phyloP scores from a whole-genome alignment of 1,284 basidiomycete genomes.

The Macrocybe sp. region DNA sequence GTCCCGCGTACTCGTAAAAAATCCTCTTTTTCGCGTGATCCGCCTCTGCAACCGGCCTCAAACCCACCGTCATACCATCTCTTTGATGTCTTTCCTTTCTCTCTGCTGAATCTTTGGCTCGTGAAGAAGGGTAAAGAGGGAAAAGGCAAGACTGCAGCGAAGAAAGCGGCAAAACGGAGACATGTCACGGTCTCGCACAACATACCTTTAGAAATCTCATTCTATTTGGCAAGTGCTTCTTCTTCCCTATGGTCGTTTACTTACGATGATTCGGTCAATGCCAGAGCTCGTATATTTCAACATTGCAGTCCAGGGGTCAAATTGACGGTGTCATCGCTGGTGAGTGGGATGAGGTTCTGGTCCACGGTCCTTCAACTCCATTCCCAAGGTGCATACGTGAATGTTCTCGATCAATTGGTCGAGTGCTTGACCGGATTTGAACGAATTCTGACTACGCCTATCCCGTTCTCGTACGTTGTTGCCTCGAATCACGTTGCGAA shows the following conservation, averaged over 20 bases:
- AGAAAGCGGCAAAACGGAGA: constrained; percentile 43
- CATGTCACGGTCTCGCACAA: constrained; percentile 53
- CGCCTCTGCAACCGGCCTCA: constrained; percentile 45
- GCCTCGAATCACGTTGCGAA: constrained; percentile 3
- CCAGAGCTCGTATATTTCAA: constrained; percentile 62
- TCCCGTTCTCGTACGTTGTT: constrained; percentile 64
- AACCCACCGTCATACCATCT: constrained; percentile 60
- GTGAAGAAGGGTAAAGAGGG: constrained; percentile 42
- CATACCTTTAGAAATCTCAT: constrained; percentile 67
- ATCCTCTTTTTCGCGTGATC: constrained; percentile 9
- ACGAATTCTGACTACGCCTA: constrained; percentile 74
- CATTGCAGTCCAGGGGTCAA: constrained; percentile 53
- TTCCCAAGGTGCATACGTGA: no score
- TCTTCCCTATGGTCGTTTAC: neutral
- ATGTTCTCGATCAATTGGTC: constrained; percentile 47
- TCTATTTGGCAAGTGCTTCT: constrained; percentile 56
- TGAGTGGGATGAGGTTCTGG: no score
- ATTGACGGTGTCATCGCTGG: constrained; percentile 35
- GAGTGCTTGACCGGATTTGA: constrained; percentile 71
- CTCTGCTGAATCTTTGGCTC: constrained; percentile 47
- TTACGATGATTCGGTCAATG: neutral
- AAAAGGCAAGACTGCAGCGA: constrained; percentile 55
- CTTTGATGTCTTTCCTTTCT: constrained; percentile 68
- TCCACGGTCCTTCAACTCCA: no score
- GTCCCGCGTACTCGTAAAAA: no score